Conservation (phyloP, 192 early-diverging fungal genomes). For the Dispira parvispora region DNA sequence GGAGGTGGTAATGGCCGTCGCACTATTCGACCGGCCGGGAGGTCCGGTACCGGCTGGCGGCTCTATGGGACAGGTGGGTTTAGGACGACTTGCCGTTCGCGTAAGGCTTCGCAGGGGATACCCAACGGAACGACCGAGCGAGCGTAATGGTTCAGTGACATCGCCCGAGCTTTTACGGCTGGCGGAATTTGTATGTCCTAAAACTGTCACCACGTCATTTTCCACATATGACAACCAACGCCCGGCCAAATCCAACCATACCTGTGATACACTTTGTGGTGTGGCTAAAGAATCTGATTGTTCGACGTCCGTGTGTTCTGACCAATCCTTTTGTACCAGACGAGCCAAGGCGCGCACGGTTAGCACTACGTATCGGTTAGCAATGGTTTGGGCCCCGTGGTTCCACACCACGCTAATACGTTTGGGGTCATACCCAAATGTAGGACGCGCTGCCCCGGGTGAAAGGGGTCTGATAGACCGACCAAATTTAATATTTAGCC, state of each 20-base stretch:
- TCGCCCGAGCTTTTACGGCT: neutral
- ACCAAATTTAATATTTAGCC: neutral
- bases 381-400: neutral
- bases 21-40: too few relatives aligned
- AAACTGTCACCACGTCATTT: neutral
- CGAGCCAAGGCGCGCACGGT: neutral
- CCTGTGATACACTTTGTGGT: neutral
- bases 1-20: too few relatives aligned
- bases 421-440: constrained; percentile 7
- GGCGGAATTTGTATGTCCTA: neutral
- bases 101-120: neutral
- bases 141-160: neutral
- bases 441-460: neutral
- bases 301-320: neutral
- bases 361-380: neutral
- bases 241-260: neutral
- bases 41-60: neutral
- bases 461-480: neutral
- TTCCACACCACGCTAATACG: constrained; percentile 9
- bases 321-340: neutral
- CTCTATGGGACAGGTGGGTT: neutral
- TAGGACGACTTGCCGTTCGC: neutral
- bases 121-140: neutral
- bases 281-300: neutral
- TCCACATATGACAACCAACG: neutral